These are phyloP conservation scores for Sphenostylis stenocarpa DNA, from an alignment of 306 rosid species.

Conservation along the genomic window DNA sequence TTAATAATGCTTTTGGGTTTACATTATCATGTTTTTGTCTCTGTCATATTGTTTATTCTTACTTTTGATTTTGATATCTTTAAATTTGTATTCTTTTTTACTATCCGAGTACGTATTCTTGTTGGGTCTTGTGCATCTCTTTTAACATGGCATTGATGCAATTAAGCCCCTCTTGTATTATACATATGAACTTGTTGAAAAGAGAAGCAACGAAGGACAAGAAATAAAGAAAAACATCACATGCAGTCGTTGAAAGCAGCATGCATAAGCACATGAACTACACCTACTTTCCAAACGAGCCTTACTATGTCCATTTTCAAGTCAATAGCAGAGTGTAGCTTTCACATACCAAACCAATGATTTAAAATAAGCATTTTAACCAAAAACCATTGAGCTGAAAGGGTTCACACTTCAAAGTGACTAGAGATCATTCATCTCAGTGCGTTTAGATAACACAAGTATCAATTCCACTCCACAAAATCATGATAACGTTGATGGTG, in stretches of 20 bases:
- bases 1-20: too few relatives aligned
- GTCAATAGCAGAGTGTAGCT: not conserved
- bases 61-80: not conserved
- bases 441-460: not conserved
- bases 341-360: not conserved
- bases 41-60: not conserved
- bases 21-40: not conserved
- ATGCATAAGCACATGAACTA: not conserved
- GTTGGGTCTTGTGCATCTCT: not conserved
- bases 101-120: not conserved
- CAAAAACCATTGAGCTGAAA: not conserved
- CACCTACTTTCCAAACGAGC: not conserved
- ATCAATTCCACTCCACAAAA: not conserved
- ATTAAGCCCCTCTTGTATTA: not conserved
- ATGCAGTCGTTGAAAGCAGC: not conserved
- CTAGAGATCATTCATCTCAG: not conserved
- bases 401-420: not conserved
- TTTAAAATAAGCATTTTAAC: not conserved
- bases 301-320: not conserved
- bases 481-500: not conserved
- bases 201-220: not conserved
- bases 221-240: not conserved
- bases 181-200: not conserved
- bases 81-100: not conserved
- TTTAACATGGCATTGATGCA: not conserved